phyloP scores from a whole-genome alignment of 176 grass and related monocot species.

The Phragmites australis region DNA sequence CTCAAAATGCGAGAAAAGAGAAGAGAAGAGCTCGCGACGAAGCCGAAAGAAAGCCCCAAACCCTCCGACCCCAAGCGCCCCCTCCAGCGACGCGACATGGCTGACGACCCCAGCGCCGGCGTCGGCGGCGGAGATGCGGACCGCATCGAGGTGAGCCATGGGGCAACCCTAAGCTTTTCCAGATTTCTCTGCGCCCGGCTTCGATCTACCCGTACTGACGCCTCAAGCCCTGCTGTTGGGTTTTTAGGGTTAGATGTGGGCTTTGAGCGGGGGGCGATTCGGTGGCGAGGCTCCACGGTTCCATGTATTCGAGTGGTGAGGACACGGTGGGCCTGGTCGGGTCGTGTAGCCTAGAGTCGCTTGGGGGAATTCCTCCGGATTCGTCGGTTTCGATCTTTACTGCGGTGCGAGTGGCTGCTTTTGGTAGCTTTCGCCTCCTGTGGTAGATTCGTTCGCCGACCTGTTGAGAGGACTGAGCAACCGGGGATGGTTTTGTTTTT shows the following conservation, averaged over 20 bases:
- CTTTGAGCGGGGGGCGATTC: not conserved
- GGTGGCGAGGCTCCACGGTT: not conserved
- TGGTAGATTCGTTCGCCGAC: not conserved
- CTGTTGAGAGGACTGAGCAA: too few relatives aligned
- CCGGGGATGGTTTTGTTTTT: not conserved
- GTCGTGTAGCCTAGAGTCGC: too few relatives aligned
- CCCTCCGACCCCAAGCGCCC: not conserved
- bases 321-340: not conserved
- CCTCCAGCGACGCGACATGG: constrained; percentile 32
- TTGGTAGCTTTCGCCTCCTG: not conserved
- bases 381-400: not conserved
- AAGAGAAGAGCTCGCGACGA: too few relatives aligned
- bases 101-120: constrained; percentile 47
- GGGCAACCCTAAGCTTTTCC: too few relatives aligned
- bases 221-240: not conserved
- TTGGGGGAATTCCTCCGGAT: too few relatives aligned
- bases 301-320: not conserved
- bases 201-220: constrained; percentile 24
- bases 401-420: not conserved
- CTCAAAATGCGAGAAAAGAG: too few relatives aligned
- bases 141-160: constrained; percentile 42
- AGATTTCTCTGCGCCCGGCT: constrained; percentile 30
- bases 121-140: not conserved
- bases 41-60: constrained; percentile 2
- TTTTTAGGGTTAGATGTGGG: not conserved